Base-by-base conservation (phyloP, 331 rosid species). In the Erythrophleum ivorense region DNA sequence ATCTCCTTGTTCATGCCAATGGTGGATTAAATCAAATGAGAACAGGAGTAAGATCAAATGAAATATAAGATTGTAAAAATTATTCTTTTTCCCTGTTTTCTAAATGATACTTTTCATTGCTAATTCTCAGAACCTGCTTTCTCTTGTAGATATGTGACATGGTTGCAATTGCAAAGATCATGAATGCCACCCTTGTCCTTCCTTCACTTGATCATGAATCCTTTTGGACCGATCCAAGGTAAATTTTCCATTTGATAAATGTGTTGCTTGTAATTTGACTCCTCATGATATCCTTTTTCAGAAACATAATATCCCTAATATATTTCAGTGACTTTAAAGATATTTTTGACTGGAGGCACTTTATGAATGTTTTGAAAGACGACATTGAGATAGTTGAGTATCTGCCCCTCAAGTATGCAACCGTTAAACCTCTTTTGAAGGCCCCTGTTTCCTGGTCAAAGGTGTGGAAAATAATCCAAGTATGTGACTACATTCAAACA, bases 11-110 rank as follows among this genome's bases (percentile, higher is more conserved):
- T 75, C 97, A 94, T 84, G 97, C 99, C 72, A 96, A 96, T 40
- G 99, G 99, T 71, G 99, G 99, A 82, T 86, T 96, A 90, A 96
- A 96, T 86, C 99, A 96, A 83, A 96, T 96, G 99, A 94, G 99
- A 91, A 91, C 97, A 36, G 99, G 99, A 86, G 99, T 96, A 86
- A 84, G 89, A 62, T 73, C 46, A 54, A 52, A 31, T 9, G 12
- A 59, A 62, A 62, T 31, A 60, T 48, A 34, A 4, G 73, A 67
- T 41, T 40, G 3, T 7, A 34, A 6, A 2, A 36, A 15, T 34
- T 33, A 1, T 21, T 15, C 7, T 33, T n/a, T 43, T 31, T 70
- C 13, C 14, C 0, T 8, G 38, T 80, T 76, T 46, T 16, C 41
- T 29, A 15, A 19, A 63, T 48, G 21, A 15, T 33, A 7, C 64